Percentiles rank a stretch among this genome's conserved stretches.
These are phyloP conservation scores for Yarrowia keelungensis DNA, from an alignment of 805 yeast genomes.

Conservation along the genomic window DNA sequence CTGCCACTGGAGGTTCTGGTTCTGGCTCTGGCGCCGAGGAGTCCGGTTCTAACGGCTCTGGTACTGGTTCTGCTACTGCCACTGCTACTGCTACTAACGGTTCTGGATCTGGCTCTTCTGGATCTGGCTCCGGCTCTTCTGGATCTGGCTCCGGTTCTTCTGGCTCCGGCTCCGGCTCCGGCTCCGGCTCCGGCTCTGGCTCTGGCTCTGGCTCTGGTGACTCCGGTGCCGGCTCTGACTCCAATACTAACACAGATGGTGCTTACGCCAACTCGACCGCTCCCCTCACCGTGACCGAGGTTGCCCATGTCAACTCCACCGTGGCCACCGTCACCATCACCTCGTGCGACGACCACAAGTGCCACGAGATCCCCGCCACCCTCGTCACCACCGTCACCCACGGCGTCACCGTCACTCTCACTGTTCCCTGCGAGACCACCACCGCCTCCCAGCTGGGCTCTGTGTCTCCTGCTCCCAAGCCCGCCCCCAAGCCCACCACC, in stretches of 20 bases:
- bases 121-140: conserved; percentile 11
- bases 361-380: conserved; percentile 33
- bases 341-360: conserved; percentile 26
- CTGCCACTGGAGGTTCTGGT: conserved; percentile 5
- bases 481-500: conserved; percentile 3
- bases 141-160: neutral
- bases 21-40: neutral
- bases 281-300: neutral
- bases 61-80: neutral
- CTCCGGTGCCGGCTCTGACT: neutral
- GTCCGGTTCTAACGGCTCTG: neutral
- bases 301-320: conserved; percentile 6
- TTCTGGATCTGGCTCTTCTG: neutral
- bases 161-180: neutral
- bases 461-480: neutral
- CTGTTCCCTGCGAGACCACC: conserved; percentile 35
- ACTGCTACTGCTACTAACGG: neutral
- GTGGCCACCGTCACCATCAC: conserved; percentile 37
- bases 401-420: conserved; percentile 19
- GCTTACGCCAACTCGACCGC: conserved; percentile 3
- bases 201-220: conserved; percentile 13
- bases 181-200: neutral
- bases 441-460: neutral
- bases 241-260: conserved; percentile 7
- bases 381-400: conserved; percentile 26